Conservation (phyloP, 2,329 filamentous ascomycete species). For the Chalaropsis ovoidea region DNA sequence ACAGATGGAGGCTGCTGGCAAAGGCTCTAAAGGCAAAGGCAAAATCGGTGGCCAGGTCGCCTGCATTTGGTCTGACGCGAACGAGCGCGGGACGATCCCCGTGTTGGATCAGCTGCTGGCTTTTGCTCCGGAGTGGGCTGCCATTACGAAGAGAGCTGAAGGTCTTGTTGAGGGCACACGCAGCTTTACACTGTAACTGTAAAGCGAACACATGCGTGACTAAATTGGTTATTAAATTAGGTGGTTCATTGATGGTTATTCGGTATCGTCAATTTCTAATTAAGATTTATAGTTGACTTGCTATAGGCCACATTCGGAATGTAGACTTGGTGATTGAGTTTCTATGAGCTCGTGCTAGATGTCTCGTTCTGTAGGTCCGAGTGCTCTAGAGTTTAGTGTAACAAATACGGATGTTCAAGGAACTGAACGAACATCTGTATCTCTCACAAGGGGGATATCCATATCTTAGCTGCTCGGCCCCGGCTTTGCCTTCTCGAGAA, state of each 20-base stretch:
- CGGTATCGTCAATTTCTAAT: neutral
- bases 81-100: slow-evolving; percentile 60
- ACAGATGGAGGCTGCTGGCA: slow-evolving; percentile 4
- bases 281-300: neutral
- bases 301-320: neutral
- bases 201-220: slow-evolving; percentile 25
- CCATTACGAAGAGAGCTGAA: slow-evolving; percentile 62
- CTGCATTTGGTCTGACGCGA: slow-evolving; percentile 84
- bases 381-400: neutral
- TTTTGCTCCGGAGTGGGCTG: slow-evolving; percentile 71
- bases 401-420: too few relatives aligned
- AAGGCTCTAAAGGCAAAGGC: neutral
- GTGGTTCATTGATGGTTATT: slow-evolving; percentile 14
- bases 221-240: neutral
- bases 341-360: neutral
- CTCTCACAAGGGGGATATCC: neutral
- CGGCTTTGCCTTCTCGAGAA: slow-evolving; percentile 32
- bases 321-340: neutral
- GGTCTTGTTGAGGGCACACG: slow-evolving; percentile 75
- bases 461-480: neutral
- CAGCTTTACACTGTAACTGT: slow-evolving; percentile 51
- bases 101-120: slow-evolving; percentile 69
- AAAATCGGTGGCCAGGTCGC: slow-evolving; percentile 54
- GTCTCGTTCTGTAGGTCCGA: too few relatives aligned
- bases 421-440: too few relatives aligned